Conservation (phyloP, 75 land plant species). For the Ceratopteris richardii region DNA sequence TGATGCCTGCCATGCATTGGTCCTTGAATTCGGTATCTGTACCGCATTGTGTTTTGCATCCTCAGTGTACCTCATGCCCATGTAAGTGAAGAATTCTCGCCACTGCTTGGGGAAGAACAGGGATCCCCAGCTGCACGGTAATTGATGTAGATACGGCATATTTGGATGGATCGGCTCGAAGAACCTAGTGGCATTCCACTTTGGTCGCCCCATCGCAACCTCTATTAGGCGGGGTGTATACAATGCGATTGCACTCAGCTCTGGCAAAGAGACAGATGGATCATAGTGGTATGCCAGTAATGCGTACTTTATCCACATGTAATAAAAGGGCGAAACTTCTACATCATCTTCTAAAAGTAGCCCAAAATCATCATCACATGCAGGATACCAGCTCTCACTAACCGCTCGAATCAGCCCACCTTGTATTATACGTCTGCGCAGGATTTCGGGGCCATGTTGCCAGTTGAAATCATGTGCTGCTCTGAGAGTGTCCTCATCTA, state of each 20-base stretch:
- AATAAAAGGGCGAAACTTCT: slow-evolving; percentile 52
- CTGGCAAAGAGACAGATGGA: slow-evolving; percentile 61
- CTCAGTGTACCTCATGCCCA: slow-evolving; percentile 81
- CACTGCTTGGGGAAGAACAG: slow-evolving; percentile 86
- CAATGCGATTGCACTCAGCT: slow-evolving; percentile 82
- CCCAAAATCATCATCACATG: slow-evolving; percentile 37
- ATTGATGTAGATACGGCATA: too few species aligned
- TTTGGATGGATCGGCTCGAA: too few species aligned
- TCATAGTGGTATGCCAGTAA: slow-evolving; percentile 37
- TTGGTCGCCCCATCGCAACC: slow-evolving; percentile 23
- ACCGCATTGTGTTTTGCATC: slow-evolving; percentile 83
- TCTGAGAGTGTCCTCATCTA: slow-evolving; percentile 27
- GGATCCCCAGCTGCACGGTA: too few species aligned
- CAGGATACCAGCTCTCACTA: slow-evolving; percentile 51
- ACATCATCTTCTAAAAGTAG: slow-evolving; percentile 41
- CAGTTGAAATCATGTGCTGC: slow-evolving; percentile 20
- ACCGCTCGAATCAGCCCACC: slow-evolving; percentile 47
- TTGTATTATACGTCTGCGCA: slow-evolving; percentile 36
- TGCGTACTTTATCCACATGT: slow-evolving; percentile 47
- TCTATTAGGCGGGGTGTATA: slow-evolving; percentile 87
- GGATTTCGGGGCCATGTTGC: slow-evolving; percentile 25
- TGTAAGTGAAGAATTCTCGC: slow-evolving; percentile 97
- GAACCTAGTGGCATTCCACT: too few species aligned
- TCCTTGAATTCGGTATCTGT: too few species aligned
- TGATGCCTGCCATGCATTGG: slow-evolving; percentile 31